phyloP scores from a whole-genome alignment of 2,329 filamentous ascomycete genomes.

The Diatrype stigma region DNA sequence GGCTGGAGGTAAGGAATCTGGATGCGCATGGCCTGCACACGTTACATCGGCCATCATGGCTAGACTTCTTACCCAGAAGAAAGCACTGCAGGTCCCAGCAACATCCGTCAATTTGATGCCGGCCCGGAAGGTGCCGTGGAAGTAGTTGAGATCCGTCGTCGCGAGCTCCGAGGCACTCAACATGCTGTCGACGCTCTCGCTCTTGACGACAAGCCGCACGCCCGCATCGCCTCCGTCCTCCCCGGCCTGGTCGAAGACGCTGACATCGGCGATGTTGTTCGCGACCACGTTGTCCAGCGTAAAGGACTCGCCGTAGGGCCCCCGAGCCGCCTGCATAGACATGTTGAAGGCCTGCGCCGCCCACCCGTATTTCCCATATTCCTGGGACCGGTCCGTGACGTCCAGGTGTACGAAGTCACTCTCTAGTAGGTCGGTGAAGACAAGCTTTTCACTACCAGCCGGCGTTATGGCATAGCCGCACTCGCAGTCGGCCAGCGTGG shows the following conservation, averaged over 20 bases:
- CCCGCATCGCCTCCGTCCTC: slow-evolving; percentile 43
- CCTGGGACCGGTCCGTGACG: slow-evolving; percentile 42
- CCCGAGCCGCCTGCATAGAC: slow-evolving; percentile 51
- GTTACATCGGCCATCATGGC: slow-evolving; percentile 1
- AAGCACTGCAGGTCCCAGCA: slow-evolving; percentile 69
- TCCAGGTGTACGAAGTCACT: slow-evolving; percentile 63
- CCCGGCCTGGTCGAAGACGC: slow-evolving; percentile 40
- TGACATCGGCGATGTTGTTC: slow-evolving; percentile 41
- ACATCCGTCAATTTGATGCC: slow-evolving; percentile 60
- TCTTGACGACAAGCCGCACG: slow-evolving; percentile 53
- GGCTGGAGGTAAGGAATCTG: neutral
- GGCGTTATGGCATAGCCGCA: slow-evolving; percentile 67
- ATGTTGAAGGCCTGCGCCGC: slow-evolving; percentile 63
- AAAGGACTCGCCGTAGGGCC: slow-evolving; percentile 63
- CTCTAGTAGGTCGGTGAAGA: slow-evolving; percentile 68
- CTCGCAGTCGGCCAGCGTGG: slow-evolving; percentile 51
- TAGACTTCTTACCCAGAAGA: slow-evolving; percentile 66
- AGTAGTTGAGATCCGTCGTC: slow-evolving; percentile 55
- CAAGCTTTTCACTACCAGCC: slow-evolving; percentile 32
- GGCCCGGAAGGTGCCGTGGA: slow-evolving; percentile 67
- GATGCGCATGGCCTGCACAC: neutral
- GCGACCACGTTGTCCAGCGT: slow-evolving; percentile 51
- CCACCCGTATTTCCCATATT: slow-evolving; percentile 43
- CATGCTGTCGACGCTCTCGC: slow-evolving; percentile 41
- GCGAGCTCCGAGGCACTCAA: slow-evolving; percentile 63